phyloP scores from a whole-genome alignment of 768 basidiomycete species.

The Leccinum longicurvipes region DNA sequence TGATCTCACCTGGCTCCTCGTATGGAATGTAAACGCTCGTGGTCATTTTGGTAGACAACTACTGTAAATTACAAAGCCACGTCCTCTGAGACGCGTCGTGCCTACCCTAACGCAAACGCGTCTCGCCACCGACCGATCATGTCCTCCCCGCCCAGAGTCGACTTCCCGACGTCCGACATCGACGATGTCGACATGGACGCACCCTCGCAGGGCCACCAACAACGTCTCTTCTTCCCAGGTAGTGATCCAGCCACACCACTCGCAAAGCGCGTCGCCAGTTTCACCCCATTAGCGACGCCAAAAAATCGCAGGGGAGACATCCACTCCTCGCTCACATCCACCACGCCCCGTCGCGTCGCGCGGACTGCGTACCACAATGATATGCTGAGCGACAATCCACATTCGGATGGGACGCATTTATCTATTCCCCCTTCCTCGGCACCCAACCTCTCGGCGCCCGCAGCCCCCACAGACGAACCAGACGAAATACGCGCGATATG shows the following conservation, averaged over 20 bases:
- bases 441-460: conserved; percentile 57
- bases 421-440: conserved; percentile 57
- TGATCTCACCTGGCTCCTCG: conserved; percentile 20
- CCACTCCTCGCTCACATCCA: conserved; percentile 34
- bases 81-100: not conserved
- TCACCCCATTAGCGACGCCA: conserved; percentile 40
- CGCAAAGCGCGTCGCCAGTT: conserved; percentile 35
- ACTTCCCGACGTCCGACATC: conserved; percentile 59
- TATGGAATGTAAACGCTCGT: conserved; percentile 31
- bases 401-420: conserved; percentile 58
- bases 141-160: conserved; percentile 63
- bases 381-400: conserved; percentile 35
- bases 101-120: not conserved
- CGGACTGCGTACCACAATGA: conserved; percentile 22
- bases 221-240: conserved; percentile 29
- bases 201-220: conserved; percentile 17
- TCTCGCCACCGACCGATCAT: conserved; percentile 34
- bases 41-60: conserved; percentile 13
- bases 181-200: conserved; percentile 56
- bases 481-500: conserved; percentile 92
- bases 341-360: conserved; percentile 22
- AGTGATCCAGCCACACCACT: conserved; percentile 43
- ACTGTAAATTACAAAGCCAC: too few relatives aligned
- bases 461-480: conserved; percentile 63
- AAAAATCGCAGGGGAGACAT: conserved; percentile 35